Evolutionary conservation across 208 protist species (phyloP).

Genomic region (Leishmania turanica): DNA sequence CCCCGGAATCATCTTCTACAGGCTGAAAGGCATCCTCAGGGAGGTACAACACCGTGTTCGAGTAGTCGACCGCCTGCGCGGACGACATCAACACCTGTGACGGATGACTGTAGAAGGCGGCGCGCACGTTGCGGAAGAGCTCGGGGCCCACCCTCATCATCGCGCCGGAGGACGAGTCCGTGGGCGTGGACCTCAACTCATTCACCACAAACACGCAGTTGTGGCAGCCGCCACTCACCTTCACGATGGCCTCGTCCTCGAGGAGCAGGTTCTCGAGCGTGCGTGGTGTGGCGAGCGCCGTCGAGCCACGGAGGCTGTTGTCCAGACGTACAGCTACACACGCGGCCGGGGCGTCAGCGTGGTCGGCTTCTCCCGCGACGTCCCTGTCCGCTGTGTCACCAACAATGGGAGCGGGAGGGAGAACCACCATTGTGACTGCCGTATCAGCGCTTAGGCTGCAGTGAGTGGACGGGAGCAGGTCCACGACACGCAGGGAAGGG

Average conservation of each 20-base stretch:
- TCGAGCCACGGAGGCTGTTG: conserved; percentile 31
- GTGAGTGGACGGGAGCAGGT: conserved; percentile 60
- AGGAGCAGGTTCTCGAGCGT: conserved; percentile 41
- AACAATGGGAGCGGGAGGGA: conserved; percentile 35
- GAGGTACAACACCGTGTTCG: conserved; percentile 23
- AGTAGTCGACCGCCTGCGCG: conserved; percentile 4
- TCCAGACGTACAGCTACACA: conserved; percentile 43
- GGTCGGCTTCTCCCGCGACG: background rate
- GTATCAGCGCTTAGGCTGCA: conserved; percentile 35
- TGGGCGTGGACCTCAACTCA: background rate
- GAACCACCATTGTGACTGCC: conserved; percentile 59
- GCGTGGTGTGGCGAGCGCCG: conserved; percentile 22
- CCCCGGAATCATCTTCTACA: conserved; percentile 31
- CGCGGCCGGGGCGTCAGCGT: background rate
- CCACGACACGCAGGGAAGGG: conserved; percentile 53
- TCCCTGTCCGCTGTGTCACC: background rate
- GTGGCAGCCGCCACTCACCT: conserved; percentile 33
- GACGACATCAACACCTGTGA: conserved; percentile 7
- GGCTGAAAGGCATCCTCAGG: conserved; percentile 30
- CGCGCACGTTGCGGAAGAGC: conserved; percentile 75
- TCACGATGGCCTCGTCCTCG: conserved; percentile 34
- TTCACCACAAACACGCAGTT: conserved; percentile 44
- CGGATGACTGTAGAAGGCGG: conserved; percentile 24
- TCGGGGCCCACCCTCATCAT: conserved; percentile 33
- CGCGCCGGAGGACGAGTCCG: background rate